These are phyloP conservation scores for Leucocoprinus sp. DNA, from an alignment of 768 basidiomycete species.

Conservation along the genomic window DNA sequence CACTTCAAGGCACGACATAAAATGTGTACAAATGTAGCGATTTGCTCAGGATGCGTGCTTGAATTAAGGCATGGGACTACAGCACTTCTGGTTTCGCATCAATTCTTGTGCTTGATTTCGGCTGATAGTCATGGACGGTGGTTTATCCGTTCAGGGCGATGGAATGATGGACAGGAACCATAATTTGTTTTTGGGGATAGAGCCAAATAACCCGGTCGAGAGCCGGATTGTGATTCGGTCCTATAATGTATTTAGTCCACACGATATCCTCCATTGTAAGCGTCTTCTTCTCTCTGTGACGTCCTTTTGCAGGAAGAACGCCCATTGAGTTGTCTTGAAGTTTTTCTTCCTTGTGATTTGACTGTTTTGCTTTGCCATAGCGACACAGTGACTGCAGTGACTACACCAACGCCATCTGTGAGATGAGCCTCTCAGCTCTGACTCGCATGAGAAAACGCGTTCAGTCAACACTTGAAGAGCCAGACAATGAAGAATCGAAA, in stretches of 20 bases:
- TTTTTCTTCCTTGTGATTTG: not conserved
- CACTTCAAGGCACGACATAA: not conserved
- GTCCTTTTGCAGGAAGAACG: not conserved
- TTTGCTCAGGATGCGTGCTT: too few relatives aligned
- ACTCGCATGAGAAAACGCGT: conserved; percentile 25
- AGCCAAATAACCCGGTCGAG: conserved; percentile 30
- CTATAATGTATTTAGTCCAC: not conserved
- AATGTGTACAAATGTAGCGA: too few relatives aligned
- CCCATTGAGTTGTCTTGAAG: not conserved
- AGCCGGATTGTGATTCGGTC: conserved; percentile 14
- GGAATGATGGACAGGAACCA: not conserved
- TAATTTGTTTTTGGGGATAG: conserved; percentile 3
- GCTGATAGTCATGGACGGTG: not conserved
- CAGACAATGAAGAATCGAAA: conserved; percentile 15
- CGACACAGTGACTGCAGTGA: too few relatives aligned
- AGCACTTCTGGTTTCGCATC: too few relatives aligned
- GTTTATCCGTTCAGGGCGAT: not conserved
- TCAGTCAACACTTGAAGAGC: conserved; percentile 23
- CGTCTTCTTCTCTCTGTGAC: not conserved
- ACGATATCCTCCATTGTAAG: conserved; percentile 8
- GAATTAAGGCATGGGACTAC: too few relatives aligned
- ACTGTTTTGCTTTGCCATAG: too few relatives aligned
- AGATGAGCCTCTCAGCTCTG: conserved; percentile 10
- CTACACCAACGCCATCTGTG: too few relatives aligned
- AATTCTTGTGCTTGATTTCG: too few relatives aligned